Conservation (phyloP, 129 eudicot genomes). For the Pseudognaphalium luteoalbum region DNA sequence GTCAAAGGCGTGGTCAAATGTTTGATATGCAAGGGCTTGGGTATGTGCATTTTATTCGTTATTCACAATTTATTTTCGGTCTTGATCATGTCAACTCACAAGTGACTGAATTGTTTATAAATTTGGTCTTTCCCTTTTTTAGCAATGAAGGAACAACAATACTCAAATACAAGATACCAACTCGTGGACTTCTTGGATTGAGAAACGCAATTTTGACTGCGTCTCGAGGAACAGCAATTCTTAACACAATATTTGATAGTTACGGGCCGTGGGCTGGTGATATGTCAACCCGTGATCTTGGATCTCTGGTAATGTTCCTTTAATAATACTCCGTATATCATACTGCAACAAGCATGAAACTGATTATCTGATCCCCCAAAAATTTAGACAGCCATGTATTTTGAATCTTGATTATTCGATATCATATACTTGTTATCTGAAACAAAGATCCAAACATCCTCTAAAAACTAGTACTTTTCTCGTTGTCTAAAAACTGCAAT, state of each 20-base stretch:
- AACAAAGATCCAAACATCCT: neutral
- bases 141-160: constrained; percentile 88
- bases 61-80: neutral
- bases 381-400: neutral
- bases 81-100: neutral
- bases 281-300: constrained; percentile 87
- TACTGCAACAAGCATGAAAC: neutral
- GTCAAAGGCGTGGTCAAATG: constrained; percentile 97
- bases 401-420: neutral
- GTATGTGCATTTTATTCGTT: constrained; percentile 38
- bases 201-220: constrained; percentile 87
- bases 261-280: constrained; percentile 98
- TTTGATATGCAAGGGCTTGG: constrained; percentile 88
- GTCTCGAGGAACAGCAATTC: constrained; percentile 94
- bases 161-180: constrained; percentile 85
- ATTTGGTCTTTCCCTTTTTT: neutral
- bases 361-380: neutral
- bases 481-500: neutral
- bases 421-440: neutral
- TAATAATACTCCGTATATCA: too few relatives aligned
- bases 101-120: neutral
- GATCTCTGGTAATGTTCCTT: constrained; percentile 65
- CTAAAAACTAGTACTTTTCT: neutral
- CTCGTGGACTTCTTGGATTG: constrained; percentile 92
- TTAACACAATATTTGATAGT: constrained; percentile 90